Evolutionary conservation across 2,329 filamentous ascomycete species (phyloP), one percentile per base, ranked within the genome.

Genomic region (Zasmidium cellare): DNA sequence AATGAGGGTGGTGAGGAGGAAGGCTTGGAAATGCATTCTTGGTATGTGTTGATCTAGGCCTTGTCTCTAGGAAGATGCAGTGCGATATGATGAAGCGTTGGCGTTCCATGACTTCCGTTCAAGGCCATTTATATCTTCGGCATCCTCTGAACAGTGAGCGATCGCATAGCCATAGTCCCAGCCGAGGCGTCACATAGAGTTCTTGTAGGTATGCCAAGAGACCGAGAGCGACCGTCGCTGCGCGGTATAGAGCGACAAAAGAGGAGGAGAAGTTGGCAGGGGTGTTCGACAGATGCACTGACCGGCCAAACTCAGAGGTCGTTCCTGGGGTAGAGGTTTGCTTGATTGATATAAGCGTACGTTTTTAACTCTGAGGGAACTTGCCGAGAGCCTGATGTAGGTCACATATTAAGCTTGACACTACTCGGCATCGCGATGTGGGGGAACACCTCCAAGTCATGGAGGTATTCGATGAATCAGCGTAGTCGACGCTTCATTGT

Each of bases 1-100:
- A 23, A 46, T 25, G 44, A 55, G 25, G 12, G 45, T 18, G n/a
- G 52, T 22, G 44, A 55, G 23, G 52, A 46, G 11, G 44, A 47
- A 12, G 19, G 23, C 19, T n/a, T 46, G 18, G 44, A 55, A 55
- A 22, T 55, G 52, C 52, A 55, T 55, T 5, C 2, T 48, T 5
- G 23, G 18, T 31, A 19, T 50, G 3, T 5, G 12, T n/a, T 41
- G 35, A 41, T 14, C 3, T 9, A 18, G n/a, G 3, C 16, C 16
- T 28, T 5, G 25, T 28, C 11, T 28, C 25, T 28, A 28, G 25
- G 25, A 28, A 28, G 11, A 28, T 28, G 25, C 11, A 6, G 25
- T 28, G 25, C 11, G 11, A 28, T 28, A 11, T 11, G 25, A 28
- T 28, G 25, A 28, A n/a, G 25, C 25, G 25, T 6, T 11, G 5